These are phyloP conservation scores for Kingdonia uniflora DNA, from an alignment of 164 flowering plant species.

Conservation along the genomic window DNA sequence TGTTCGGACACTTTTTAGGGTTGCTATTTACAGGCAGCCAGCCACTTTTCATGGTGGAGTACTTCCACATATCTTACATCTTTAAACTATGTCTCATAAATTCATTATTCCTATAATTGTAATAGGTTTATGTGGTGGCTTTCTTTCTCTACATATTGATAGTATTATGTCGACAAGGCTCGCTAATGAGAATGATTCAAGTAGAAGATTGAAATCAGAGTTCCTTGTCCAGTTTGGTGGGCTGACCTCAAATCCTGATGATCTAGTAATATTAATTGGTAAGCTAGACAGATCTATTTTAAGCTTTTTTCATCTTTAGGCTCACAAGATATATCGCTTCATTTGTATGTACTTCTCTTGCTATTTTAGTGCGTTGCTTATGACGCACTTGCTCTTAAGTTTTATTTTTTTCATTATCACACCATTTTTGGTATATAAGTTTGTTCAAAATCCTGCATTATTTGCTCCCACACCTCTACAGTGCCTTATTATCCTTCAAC, in stretches of 20 bases:
- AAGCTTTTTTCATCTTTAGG: too few species aligned
- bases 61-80: slow-evolving; percentile 13
- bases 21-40: slow-evolving; percentile 89
- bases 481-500: too few species aligned
- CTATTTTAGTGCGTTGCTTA: too few species aligned
- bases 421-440: too few species aligned
- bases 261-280: slow-evolving; percentile 89
- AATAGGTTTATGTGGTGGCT: neutral
- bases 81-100: too few species aligned
- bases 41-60: slow-evolving; percentile 96
- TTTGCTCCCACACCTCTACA: too few species aligned
- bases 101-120: too few species aligned
- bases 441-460: too few species aligned
- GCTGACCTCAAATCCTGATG: slow-evolving; percentile 75
- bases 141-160: slow-evolving; percentile 53
- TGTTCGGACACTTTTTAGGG: slow-evolving; percentile 89
- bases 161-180: slow-evolving; percentile 90
- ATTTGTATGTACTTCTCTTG: too few species aligned
- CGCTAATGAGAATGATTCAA: slow-evolving; percentile 88
- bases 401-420: too few species aligned
- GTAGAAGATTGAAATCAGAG: slow-evolving; percentile 97
- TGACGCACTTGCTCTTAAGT: too few species aligned
- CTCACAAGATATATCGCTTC: too few species aligned
- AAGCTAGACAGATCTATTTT: slow-evolving; percentile 18
- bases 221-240: slow-evolving; percentile 98